Conservation (phyloP, 179 eudicot genomes). For the Vitellaria paradoxa region DNA sequence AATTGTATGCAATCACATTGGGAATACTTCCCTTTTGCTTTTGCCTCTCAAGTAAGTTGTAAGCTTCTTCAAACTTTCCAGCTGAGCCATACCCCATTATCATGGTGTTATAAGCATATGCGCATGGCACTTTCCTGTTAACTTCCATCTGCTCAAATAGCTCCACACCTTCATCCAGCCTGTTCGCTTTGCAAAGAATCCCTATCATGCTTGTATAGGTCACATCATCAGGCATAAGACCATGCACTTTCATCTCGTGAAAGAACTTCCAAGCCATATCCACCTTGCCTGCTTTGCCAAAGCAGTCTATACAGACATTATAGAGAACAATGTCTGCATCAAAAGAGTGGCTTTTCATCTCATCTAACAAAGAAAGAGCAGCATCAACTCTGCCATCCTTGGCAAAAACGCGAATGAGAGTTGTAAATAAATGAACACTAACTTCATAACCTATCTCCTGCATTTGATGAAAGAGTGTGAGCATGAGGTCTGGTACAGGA, state of each 20-base stretch:
- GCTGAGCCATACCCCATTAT: conserved; percentile 94
- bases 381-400: conserved; percentile 75
- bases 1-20: conserved; percentile 82
- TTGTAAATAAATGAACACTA: conserved; percentile 79
- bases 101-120: conserved; percentile 97
- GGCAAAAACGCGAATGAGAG: conserved; percentile 76
- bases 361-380: conserved; percentile 83
- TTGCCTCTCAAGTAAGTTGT: conserved; percentile 75
- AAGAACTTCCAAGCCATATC: conserved; percentile 99
- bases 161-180: conserved; percentile 78
- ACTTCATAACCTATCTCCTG: conserved; percentile 94
- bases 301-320: conserved; percentile 89
- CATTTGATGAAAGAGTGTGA: conserved; percentile 76
- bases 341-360: conserved; percentile 75
- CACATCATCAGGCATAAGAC: conserved; percentile 83
- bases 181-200: conserved; percentile 75
- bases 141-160: conserved; percentile 83
- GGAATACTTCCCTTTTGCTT: conserved; percentile 78
- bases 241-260: conserved; percentile 77
- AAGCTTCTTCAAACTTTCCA: conserved; percentile 86
- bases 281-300: conserved; percentile 92
- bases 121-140: conserved; percentile 81
- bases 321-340: conserved; percentile 83
- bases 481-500: conserved; percentile 70
- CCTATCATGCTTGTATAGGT: conserved; percentile 93